A percentile compares a stretch with the other conserved stretches of the same genome.
phyloP scores from a whole-genome alignment of 192 early-diverging fungal species.

The Coemansia sp. region DNA sequence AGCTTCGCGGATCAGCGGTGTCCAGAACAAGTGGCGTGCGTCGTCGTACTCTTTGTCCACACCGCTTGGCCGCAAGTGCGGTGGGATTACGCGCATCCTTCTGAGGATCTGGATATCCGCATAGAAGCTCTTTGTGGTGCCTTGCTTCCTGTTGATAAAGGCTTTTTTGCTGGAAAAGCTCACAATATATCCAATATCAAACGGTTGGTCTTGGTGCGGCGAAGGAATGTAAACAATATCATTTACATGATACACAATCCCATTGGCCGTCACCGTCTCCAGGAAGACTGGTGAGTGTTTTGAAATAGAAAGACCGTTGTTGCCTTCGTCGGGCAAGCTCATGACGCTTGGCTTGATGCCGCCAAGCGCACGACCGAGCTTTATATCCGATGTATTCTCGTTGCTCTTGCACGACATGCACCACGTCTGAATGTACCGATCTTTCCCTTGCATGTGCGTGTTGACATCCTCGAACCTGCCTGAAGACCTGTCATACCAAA shows the following conservation, averaged over 20 bases:
- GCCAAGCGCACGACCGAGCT: slow-evolving; percentile 15
- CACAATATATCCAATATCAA: slow-evolving; percentile 60
- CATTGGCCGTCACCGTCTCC: slow-evolving; percentile 23
- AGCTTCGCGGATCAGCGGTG: slow-evolving; percentile 20
- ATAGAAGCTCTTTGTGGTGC: not conserved
- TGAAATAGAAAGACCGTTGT: not conserved
- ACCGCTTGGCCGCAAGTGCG: slow-evolving; percentile 16
- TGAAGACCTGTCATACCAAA: slow-evolving; percentile 59
- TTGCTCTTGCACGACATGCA: slow-evolving; percentile 37
- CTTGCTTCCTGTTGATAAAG: not conserved
- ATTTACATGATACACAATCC: slow-evolving; percentile 55
- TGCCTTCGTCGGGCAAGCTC: not conserved
- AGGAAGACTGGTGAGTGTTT: slow-evolving; percentile 17
- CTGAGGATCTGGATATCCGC: slow-evolving; percentile 51
- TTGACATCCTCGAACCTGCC: slow-evolving; percentile 62
- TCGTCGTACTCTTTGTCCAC: slow-evolving; percentile 35
- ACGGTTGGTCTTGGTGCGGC: slow-evolving; percentile 46
- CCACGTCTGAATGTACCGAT: slow-evolving; percentile 22
- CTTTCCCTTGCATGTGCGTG: slow-evolving; percentile 17
- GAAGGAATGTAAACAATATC: slow-evolving; percentile 65
- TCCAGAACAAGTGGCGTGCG: slow-evolving; percentile 57
- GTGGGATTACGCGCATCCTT: slow-evolving; percentile 35
- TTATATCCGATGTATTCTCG: slow-evolving; percentile 15
- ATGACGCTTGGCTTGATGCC: slow-evolving; percentile 10
- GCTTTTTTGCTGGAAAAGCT: slow-evolving; percentile 21